Conservation (phyloP, 2,329 filamentous ascomycete genomes). For the Penicillium sp. region DNA sequence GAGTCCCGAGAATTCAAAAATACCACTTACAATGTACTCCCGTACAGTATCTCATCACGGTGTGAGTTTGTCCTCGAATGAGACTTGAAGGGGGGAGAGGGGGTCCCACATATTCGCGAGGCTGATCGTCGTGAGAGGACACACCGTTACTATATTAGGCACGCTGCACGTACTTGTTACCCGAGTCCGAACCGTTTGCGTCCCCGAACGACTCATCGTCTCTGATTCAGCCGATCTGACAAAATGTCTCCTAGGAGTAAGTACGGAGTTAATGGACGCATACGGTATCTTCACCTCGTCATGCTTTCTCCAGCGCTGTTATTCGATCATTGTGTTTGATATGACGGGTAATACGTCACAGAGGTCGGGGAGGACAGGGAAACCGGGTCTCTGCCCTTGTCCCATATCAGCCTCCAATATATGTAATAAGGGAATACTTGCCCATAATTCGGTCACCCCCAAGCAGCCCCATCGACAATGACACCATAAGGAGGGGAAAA, state of each 20-base stretch:
- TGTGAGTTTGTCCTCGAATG: not conserved
- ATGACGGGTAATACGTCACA: not conserved
- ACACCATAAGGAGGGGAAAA: not conserved
- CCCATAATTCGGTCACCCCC: not conserved
- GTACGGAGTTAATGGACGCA: not conserved
- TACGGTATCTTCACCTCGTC: not conserved
- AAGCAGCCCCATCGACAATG: not conserved
- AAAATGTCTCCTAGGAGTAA: not conserved
- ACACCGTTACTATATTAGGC: not conserved
- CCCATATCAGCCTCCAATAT: not conserved
- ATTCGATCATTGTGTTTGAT: not conserved
- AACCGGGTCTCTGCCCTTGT: not conserved
- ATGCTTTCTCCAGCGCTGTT: no score
- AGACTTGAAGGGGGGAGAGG: not conserved
- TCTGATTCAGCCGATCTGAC: not conserved
- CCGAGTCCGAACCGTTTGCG: not conserved
- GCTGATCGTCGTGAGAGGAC: constrained; percentile 17
- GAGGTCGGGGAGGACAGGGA: not conserved
- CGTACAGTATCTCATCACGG: not conserved
- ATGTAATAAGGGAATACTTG: not conserved
- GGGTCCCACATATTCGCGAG: not conserved
- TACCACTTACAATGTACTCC: no score
- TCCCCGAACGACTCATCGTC: not conserved
- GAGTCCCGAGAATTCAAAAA: not conserved
- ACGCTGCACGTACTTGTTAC: not conserved